Conservation (phyloP, 306 rosid genomes). For the Corylus heterophylla region DNA sequence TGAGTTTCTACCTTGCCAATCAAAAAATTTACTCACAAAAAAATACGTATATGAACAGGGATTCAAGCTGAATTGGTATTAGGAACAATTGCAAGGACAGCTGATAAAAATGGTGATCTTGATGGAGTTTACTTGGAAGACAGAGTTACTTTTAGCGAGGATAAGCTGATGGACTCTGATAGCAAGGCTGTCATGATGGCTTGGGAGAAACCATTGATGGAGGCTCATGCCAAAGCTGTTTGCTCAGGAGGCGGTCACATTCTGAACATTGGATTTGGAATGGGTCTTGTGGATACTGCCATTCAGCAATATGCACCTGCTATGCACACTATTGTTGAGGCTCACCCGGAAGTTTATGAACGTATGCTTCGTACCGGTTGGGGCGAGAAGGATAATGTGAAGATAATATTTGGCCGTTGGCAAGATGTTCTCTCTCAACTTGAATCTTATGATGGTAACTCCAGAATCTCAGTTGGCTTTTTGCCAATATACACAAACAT, state of each 20-base stretch:
- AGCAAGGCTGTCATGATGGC: conserved; percentile 98
- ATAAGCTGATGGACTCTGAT: conserved; percentile 77
- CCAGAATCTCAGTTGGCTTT: conserved; percentile 17
- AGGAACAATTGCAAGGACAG: conserved; percentile 79
- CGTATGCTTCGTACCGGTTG: conserved; percentile 72
- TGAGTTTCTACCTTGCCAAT: not conserved
- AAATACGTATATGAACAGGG: conserved; percentile 37
- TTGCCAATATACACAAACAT: not conserved
- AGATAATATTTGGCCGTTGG: conserved; percentile 80
- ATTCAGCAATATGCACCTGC: conserved; percentile 72
- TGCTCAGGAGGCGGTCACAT: conserved; percentile 83
- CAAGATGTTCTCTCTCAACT: conserved; percentile 80
- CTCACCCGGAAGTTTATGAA: conserved; percentile 78
- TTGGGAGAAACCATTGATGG: conserved; percentile 98
- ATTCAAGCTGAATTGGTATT: conserved; percentile 82
- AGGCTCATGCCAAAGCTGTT: conserved; percentile 95
- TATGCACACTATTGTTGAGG: conserved; percentile 82
- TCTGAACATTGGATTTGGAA: conserved; percentile 85
- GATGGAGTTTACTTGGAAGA: conserved; percentile 70
- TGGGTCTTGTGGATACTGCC: conserved; percentile 93
- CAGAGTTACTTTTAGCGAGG: conserved; percentile 81
- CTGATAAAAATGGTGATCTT: conserved; percentile 29
- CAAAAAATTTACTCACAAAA: not conserved
- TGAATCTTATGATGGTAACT: conserved; percentile 74
- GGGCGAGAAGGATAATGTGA: conserved; percentile 70